Evolutionary conservation across 345 rosid genomes (phyloP), one percentile per base, ranked within the genome.

Genomic region (Pistacia atlantica): DNA sequence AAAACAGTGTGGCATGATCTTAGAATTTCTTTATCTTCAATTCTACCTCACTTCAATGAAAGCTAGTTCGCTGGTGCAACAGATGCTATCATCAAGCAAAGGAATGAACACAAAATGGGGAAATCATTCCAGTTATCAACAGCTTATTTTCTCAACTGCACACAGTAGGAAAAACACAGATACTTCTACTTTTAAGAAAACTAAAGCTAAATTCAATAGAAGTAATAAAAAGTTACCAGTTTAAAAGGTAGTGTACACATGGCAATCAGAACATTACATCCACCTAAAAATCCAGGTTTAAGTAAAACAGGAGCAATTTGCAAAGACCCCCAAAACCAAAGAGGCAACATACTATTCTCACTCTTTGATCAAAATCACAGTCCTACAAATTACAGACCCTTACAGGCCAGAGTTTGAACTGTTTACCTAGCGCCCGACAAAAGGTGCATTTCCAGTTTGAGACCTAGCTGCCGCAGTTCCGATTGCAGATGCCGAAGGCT

Each of bases 1-100:
- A 59, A 86, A 82, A 67, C 87, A 72, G 58, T 73, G 60, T 7
- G 71, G 71, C 80, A 71, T 71, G 45, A 57, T 51, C 66, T 57
- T 25, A 12, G 20, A 49, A 3, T 14, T 52, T 35, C 20, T 51
- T 64, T n/a, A 35, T 38, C 33, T 74, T 65, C 60, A 63, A 59
- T 25, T 45, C 57, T 42, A 25, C 67, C 31, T 14, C 56, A 52
- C 56, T 14, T 52, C 56, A 37, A 38, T 7, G 12, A 13, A 56
- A 69, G 45, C 22, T 51, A 69, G 60, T 52, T 58, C n/a, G 35
- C 65, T 71, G 18, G 42, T 14, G 52, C 66, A n/a, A 57, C 57
- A 16, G 59, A 62, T 51, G 46, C 16, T 18, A 73, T 61, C 62
- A 31, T 25, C 48, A 48, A 61, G 46, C 5, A 18, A 61, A 35